phyloP scores from a whole-genome alignment of 2,329 filamentous ascomycete species.

The Monosporascus sp. region DNA sequence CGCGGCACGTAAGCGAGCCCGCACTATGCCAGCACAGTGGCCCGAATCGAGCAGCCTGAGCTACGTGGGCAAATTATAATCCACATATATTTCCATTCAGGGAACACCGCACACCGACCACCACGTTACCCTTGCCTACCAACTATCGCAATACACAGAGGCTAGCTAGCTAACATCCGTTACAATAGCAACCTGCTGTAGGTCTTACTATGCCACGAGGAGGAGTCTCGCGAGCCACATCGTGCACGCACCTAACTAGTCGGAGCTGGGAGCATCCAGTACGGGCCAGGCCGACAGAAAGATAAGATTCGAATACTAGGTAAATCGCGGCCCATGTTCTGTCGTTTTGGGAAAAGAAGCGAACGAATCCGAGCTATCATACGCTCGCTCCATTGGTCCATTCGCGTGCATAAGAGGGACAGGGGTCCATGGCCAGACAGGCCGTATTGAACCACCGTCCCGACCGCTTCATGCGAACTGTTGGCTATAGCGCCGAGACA shows the following conservation, averaged over 20 bases:
- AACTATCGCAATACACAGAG: too few species aligned
- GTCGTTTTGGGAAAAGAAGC: background rate
- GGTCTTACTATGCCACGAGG: too few species aligned
- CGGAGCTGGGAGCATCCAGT: too few species aligned
- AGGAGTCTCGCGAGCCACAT: too few species aligned
- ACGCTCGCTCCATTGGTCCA: background rate
- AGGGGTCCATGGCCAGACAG: background rate
- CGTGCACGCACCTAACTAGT: too few species aligned
- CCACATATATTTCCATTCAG: background rate
- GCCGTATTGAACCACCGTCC: conserved; percentile 6
- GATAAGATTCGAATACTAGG: too few species aligned
- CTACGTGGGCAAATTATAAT: background rate
- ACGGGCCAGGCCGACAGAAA: too few species aligned
- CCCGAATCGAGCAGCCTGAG: background rate
- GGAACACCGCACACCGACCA: too few species aligned
- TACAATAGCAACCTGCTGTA: too few species aligned
- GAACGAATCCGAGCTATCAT: background rate
- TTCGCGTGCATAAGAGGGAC: background rate
- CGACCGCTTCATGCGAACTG: conserved; percentile 26
- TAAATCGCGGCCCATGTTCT: background rate
- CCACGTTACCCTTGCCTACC: too few species aligned
- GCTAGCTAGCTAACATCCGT: too few species aligned
- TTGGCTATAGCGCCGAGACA: conserved; percentile 27
- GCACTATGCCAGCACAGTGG: background rate
- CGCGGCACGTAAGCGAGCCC: background rate